Evolutionary conservation across 768 basidiomycete genomes (phyloP).

Genomic region (Leccinum uliginosum): DNA sequence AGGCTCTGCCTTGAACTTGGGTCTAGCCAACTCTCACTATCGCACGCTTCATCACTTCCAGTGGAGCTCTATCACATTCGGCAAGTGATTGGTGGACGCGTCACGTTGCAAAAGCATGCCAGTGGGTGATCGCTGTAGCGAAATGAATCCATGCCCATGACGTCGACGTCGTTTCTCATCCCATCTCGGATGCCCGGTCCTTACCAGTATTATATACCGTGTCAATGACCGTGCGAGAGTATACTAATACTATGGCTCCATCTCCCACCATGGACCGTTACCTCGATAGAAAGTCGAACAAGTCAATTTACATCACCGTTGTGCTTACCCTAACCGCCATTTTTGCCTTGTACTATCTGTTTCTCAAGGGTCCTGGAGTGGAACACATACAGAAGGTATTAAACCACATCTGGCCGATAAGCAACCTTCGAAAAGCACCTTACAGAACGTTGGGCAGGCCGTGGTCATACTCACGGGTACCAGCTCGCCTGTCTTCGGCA

Average conservation of each 20-base stretch:
- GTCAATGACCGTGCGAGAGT: background rate
- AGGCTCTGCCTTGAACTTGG: background rate
- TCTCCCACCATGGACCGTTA: conserved; percentile 19
- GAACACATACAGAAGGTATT: conserved; percentile 21
- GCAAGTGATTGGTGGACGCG: background rate
- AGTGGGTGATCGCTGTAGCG: background rate
- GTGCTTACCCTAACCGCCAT: conserved; percentile 10
- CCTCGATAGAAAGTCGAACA: conserved; percentile 21
- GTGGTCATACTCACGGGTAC: conserved; percentile 55
- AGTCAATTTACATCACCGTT: conserved; percentile 10
- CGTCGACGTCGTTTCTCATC: background rate
- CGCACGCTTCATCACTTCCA: background rate
- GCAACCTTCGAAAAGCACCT: background rate
- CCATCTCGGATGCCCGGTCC: background rate
- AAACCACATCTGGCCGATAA: background rate
- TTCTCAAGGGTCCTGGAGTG: conserved; percentile 17
- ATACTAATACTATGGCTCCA: background rate
- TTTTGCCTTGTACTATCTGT: conserved; percentile 19
- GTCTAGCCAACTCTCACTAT: background rate
- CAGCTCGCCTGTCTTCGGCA: conserved; percentile 56
- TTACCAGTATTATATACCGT: no score
- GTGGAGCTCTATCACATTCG: background rate
- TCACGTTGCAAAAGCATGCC: background rate
- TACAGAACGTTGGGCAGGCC: conserved; percentile 37
- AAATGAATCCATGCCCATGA: background rate